phyloP scores from a whole-genome alignment of 805 yeast species.

The Zygosaccharomyces bisporus region DNA sequence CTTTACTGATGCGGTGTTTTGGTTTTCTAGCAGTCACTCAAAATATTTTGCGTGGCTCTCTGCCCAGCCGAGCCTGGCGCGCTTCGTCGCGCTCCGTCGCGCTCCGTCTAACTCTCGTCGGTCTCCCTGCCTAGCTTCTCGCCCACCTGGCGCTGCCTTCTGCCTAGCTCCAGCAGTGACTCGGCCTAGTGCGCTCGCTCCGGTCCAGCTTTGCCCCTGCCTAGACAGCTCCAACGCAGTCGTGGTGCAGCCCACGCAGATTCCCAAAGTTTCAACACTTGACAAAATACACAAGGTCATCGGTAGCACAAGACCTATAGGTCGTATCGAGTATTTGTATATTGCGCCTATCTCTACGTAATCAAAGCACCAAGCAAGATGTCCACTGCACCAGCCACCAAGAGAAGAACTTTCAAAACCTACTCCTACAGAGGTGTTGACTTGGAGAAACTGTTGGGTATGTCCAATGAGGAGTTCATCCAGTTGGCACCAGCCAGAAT shows the following conservation, averaged over 20 bases:
- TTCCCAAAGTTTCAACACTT: not conserved
- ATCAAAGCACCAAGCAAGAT: conserved; percentile 12
- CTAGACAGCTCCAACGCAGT: not conserved
- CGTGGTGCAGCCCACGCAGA: not conserved
- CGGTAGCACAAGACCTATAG: not conserved
- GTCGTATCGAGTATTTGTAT: not conserved
- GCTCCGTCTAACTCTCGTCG: not conserved
- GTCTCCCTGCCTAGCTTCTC: not conserved
- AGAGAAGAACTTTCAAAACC: conserved; percentile 92
- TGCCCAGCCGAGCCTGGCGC: too few species aligned
- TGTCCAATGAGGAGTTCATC: conserved; percentile 95
- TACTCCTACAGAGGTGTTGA: conserved; percentile 99
- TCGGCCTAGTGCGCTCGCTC: not conserved
- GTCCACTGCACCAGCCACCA: conserved; percentile 40
- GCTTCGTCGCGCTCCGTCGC: too few species aligned
- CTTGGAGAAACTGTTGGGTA: conserved; percentile 86
- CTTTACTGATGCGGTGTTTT: not conserved
- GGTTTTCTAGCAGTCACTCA: conserved; percentile 4
- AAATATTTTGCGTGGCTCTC: conserved; percentile 1
- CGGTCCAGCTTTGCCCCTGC: too few species aligned
- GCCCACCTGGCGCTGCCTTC: not conserved
- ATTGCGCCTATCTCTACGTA: conserved; percentile 1
- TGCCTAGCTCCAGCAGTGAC: not conserved
- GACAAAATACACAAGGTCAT: not conserved
- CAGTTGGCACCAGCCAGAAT: conserved; percentile 97